Evolutionary conservation across 768 basidiomycete species (phyloP).

Genomic region (Cubamyces lactineus): DNA sequence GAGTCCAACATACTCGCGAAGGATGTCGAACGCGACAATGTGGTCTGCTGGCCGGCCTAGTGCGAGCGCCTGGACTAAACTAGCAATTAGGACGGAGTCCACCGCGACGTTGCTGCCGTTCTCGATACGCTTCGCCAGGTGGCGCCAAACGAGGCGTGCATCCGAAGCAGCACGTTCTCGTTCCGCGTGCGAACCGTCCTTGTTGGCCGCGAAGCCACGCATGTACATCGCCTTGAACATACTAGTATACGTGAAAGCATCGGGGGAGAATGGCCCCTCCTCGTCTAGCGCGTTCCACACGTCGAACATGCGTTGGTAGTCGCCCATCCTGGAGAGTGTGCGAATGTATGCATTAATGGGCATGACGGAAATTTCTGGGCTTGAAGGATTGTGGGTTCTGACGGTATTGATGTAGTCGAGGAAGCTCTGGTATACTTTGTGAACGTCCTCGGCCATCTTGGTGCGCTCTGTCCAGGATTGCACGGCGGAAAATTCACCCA

Average conservation of each 20-base stretch:
- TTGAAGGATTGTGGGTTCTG: conserved; percentile 49
- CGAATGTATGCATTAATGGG: conserved; percentile 67
- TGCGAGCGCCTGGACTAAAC: conserved; percentile 57
- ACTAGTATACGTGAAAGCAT: conserved; percentile 62
- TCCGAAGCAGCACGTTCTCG: conserved; percentile 57
- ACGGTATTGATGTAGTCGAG: conserved; percentile 52
- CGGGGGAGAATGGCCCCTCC: conserved; percentile 64
- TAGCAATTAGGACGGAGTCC: conserved; percentile 56
- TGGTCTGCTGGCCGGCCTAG: conserved; percentile 62
- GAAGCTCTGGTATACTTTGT: conserved; percentile 62
- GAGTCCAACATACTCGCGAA: conserved; percentile 66
- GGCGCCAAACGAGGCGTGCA: conserved; percentile 72
- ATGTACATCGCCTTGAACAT: conserved; percentile 58
- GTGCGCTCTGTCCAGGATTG: conserved; percentile 60
- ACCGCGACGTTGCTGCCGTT: conserved; percentile 49
- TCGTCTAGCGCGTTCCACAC: conserved; percentile 70
- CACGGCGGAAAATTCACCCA: conserved; percentile 62
- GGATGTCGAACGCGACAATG: conserved; percentile 66
- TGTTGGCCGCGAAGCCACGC: conserved; percentile 32
- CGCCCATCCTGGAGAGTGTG: conserved; percentile 61
- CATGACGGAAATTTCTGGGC: conserved; percentile 49
- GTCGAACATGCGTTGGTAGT: conserved; percentile 72
- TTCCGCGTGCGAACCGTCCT: conserved; percentile 26
- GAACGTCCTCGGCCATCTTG: conserved; percentile 65
- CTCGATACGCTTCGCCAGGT: conserved; percentile 57